Evolutionary conservation across 2,329 filamentous ascomycete species (phyloP).

Genomic region (Neophaeococcomyces mojaviensis): DNA sequence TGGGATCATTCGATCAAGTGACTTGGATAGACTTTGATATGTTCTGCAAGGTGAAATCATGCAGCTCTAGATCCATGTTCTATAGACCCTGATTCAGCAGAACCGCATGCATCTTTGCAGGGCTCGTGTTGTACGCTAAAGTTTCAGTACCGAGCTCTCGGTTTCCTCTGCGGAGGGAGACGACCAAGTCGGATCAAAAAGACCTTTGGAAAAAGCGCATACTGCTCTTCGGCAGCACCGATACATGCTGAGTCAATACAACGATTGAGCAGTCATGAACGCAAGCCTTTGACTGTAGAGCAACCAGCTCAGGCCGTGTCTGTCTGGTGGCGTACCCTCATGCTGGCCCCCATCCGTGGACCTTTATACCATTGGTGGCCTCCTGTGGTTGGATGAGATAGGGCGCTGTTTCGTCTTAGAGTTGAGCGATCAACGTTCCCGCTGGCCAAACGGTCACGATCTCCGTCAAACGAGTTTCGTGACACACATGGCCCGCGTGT

Average conservation of each 20-base stretch:
- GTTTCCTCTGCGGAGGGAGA: too few species aligned
- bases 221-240: too few species aligned
- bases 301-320: not conserved
- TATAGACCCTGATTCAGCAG: too few species aligned
- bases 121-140: too few species aligned
- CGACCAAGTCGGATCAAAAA: too few species aligned
- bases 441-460: not conserved
- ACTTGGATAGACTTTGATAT: not conserved
- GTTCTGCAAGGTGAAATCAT: not conserved
- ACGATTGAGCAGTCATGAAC: not conserved
- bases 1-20: not conserved
- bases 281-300: not conserved
- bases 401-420: not conserved
- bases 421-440: not conserved
- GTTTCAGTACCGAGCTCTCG: too few species aligned
- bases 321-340: not conserved
- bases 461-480: not conserved
- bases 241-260: too few species aligned
- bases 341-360: not conserved
- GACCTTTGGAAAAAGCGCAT: too few species aligned
- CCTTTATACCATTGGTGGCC: not conserved
- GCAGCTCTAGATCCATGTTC: not conserved
- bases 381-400: not conserved
- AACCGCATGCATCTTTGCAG: not conserved
- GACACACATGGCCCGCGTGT: not conserved